These are phyloP conservation scores for Fusarium equiseti DNA, from an alignment of 2,329 filamentous ascomycete genomes.

Conservation along the genomic window DNA sequence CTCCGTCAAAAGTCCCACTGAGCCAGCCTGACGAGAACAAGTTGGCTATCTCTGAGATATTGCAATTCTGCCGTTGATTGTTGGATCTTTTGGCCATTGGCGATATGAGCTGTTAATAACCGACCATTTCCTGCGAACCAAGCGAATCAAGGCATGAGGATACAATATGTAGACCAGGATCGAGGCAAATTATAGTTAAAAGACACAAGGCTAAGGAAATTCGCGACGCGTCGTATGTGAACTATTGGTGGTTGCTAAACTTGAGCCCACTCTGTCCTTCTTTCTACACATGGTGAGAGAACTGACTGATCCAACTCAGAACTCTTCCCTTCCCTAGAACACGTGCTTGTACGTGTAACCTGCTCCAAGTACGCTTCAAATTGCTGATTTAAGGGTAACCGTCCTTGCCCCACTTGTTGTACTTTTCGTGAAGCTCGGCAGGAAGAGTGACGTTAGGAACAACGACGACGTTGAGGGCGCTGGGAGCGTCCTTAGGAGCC, in stretches of 20 bases:
- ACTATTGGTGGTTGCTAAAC: slow-evolving; percentile 43
- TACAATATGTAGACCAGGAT: slow-evolving; percentile 2
- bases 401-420: slow-evolving; percentile 99
- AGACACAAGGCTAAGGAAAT: slow-evolving; percentile 43
- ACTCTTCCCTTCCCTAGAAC: slow-evolving; percentile 21
- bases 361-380: slow-evolving; percentile 14
- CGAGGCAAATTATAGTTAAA: slow-evolving; percentile 35
- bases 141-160: background rate
- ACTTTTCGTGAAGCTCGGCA: slow-evolving; percentile 93
- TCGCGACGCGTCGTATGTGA: slow-evolving; percentile 41
- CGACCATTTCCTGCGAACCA: background rate
- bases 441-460: slow-evolving; percentile 93
- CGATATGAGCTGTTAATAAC: slow-evolving; percentile 2
- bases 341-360: slow-evolving; percentile 31
- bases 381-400: slow-evolving; percentile 72
- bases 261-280: slow-evolving; percentile 39
- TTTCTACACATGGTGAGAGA: slow-evolving; percentile 41
- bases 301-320: slow-evolving; percentile 22
- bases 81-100: background rate
- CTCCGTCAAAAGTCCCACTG: background rate
- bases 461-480: slow-evolving; percentile 94
- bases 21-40: background rate
- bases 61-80: background rate
- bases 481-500: slow-evolving; percentile 88
- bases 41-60: background rate